phyloP scores from a whole-genome alignment of 2,329 filamentous ascomycete species.

The Ophioceras dolichostomum region DNA sequence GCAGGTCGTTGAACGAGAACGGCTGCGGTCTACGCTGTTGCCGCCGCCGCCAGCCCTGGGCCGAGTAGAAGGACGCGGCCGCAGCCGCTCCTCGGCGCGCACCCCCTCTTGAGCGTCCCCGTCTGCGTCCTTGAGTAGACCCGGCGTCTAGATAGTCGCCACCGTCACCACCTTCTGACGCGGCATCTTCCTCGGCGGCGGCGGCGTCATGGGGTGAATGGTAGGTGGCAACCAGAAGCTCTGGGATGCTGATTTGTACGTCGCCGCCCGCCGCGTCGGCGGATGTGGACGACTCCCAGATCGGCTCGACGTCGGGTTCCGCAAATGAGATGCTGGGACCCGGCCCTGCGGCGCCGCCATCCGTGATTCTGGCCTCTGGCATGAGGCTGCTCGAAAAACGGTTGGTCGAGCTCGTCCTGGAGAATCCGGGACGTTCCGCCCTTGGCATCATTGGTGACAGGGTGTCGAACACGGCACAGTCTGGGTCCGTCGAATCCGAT shows the following conservation, averaged over 20 bases:
- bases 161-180: too few relatives aligned
- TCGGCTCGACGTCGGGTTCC: constrained; percentile 25
- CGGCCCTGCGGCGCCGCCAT: constrained; percentile 46
- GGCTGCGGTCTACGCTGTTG: constrained; percentile 33
- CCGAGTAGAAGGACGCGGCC: too few relatives aligned
- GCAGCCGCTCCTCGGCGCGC: too few relatives aligned
- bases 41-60: too few relatives aligned
- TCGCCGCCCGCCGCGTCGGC: constrained; percentile 20
- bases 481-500: too few relatives aligned
- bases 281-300: constrained; percentile 24
- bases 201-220: constrained; percentile 14
- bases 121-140: too few relatives aligned
- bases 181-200: neutral
- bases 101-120: too few relatives aligned
- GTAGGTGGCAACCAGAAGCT: constrained; percentile 29
- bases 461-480: too few relatives aligned
- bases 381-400: constrained; percentile 64
- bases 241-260: constrained; percentile 28
- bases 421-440: constrained; percentile 10
- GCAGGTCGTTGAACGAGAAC: constrained; percentile 76
- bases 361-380: constrained; percentile 54
- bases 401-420: constrained; percentile 38
- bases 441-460: too few relatives aligned
- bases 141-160: neutral
- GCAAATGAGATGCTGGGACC: constrained; percentile 69